Evolutionary conservation across 164 flowering plant species (phyloP).

Genomic region (Nymphaea thermarum): DNA sequence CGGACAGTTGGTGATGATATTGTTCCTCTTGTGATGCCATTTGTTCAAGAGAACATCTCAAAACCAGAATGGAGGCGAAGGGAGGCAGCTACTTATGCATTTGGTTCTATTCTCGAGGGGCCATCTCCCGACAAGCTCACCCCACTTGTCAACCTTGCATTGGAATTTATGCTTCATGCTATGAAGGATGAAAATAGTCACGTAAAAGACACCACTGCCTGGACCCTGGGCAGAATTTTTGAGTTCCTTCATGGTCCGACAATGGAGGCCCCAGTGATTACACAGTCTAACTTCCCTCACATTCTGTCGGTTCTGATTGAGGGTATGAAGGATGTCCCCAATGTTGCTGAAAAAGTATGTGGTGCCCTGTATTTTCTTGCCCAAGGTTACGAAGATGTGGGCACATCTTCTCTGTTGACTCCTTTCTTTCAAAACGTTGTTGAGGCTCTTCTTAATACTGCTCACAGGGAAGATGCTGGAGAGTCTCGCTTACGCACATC

Average conservation of each 20-base stretch:
- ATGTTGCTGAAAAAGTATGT: constrained; percentile 60
- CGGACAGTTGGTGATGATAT: constrained; percentile 55
- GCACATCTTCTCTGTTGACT: constrained; percentile 32
- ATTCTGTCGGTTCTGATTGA: constrained; percentile 41
- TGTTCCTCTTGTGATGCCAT: constrained; percentile 55
- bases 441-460: constrained; percentile 38
- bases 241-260: constrained; percentile 53
- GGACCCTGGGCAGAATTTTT: constrained; percentile 58
- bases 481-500: constrained; percentile 51
- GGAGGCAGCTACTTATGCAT: constrained; percentile 63
- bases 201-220: constrained; percentile 58
- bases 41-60: constrained; percentile 46
- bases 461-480: constrained; percentile 53
- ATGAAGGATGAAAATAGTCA: constrained; percentile 49
- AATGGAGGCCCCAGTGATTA: constrained; percentile 38
- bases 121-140: constrained; percentile 46
- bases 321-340: constrained; percentile 57
- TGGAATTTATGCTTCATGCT: constrained; percentile 48
- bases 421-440: constrained; percentile 51
- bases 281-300: constrained; percentile 37
- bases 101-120: constrained; percentile 56
- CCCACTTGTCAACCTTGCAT: constrained; percentile 39
- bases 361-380: constrained; percentile 63
- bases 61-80: constrained; percentile 63
- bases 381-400: constrained; percentile 48